Conservation (phyloP, 495 filamentous ascomycete species). For the Aspergillus olivimuriae region DNA sequence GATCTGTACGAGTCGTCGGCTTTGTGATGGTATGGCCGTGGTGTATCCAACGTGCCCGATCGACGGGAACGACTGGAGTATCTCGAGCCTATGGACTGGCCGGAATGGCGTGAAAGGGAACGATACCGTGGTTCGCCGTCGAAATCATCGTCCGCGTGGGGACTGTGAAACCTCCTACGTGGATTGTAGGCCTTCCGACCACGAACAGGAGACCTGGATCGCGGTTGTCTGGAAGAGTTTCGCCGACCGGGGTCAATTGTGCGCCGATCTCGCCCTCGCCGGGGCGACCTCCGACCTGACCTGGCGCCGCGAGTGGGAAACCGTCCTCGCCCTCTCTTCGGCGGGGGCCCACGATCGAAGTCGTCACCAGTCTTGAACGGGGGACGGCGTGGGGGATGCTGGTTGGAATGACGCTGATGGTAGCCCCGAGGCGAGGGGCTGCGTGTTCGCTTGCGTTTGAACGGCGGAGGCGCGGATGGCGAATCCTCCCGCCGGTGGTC, state of each 20-base stretch:
- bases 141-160: conserved; percentile 20
- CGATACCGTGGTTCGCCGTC: conserved; percentile 28
- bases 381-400: conserved; percentile 15
- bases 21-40: too few species aligned
- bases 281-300: conserved; percentile 25
- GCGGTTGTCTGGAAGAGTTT: conserved; percentile 16
- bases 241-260: conserved; percentile 24
- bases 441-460: conserved; percentile 41
- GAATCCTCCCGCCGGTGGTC: conserved; percentile 28
- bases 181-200: conserved; percentile 23
- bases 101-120: conserved; percentile 31
- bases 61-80: conserved; percentile 23
- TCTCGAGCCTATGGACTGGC: conserved; percentile 26
- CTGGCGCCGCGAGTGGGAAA: conserved; percentile 30
- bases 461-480: conserved; percentile 24
- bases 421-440: conserved; percentile 37
- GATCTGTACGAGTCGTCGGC: conserved; percentile 23
- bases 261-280: conserved; percentile 32
- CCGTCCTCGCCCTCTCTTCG: conserved; percentile 26
- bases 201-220: conserved; percentile 28
- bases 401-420: conserved; percentile 13
- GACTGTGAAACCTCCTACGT: conserved; percentile 24
- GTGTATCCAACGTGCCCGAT: conserved; percentile 27
- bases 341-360: conserved; percentile 26
- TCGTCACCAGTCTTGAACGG: conserved; percentile 23